A percentile compares a stretch with the other conserved stretches of the same genome.
phyloP scores from a whole-genome alignment of 768 basidiomycete species.

The Boletus eberwhitei region DNA sequence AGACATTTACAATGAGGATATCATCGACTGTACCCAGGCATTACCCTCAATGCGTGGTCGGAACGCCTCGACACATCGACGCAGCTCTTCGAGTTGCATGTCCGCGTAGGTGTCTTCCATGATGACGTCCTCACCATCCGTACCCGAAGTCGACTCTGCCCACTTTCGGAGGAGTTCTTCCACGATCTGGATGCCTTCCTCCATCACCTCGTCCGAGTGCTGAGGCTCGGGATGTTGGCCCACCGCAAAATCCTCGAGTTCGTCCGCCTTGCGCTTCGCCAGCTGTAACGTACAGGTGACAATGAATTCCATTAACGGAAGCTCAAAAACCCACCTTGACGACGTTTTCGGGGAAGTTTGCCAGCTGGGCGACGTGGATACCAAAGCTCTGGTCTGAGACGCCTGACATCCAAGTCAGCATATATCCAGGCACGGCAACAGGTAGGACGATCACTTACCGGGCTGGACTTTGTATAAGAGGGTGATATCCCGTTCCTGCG shows the following conservation, averaged over 20 bases:
- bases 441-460: constrained; percentile 46
- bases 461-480: constrained; percentile 72
- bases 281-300: constrained; percentile 43
- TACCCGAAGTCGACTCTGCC: constrained; percentile 38
- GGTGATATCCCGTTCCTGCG: constrained; percentile 72
- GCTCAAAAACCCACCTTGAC: constrained; percentile 56
- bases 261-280: constrained; percentile 89
- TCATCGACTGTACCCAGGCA: constrained; percentile 67
- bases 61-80: constrained; percentile 61
- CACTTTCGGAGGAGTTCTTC: constrained; percentile 75
- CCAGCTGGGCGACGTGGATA: constrained; percentile 96
- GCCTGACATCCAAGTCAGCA: constrained; percentile 41
- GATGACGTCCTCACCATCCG: constrained; percentile 43
- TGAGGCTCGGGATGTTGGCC: constrained; percentile 37
- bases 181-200: constrained; percentile 79
- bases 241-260: constrained; percentile 79
- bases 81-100: constrained; percentile 45
- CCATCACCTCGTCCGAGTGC: constrained; percentile 57
- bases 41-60: constrained; percentile 72
- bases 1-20: constrained; percentile 38
- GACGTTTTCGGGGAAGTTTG: constrained; percentile 94
- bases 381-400: constrained; percentile 97
- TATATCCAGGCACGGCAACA: neutral
- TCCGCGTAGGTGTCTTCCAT: constrained; percentile 46
- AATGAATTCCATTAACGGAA: neutral